Base-by-base conservation (phyloP, 345 rosid species). In the Eucalyptus tenuipes region DNA sequence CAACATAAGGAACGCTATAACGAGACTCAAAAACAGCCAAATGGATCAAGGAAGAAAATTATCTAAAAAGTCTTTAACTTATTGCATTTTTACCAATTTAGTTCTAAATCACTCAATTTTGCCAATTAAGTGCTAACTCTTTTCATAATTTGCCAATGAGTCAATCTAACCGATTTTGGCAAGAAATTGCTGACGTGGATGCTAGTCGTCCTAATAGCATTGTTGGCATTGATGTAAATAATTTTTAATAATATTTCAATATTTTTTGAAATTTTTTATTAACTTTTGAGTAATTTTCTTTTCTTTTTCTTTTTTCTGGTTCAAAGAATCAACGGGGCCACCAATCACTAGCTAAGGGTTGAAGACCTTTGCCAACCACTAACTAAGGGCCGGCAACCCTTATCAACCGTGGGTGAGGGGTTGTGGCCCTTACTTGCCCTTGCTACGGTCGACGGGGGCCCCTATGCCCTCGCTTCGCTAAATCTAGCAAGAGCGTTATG, bases 241-340 rank as follows among this genome's bases (percentile, higher is more conserved):
- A 55, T 24, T 55, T 55, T 24, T 55, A 55, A 24, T 55, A 55
- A 24, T 55, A 10, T 24, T 55, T 9, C 24, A 9, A 24, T 9
- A 9, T 3, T 22, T 22, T 53, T 55, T 2, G 0, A 24, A 20
- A 55, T 0, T 0, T 2, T 8, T 22, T 8, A 55, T 22, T 4
- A 22, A 24, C 5, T 55, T 22, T 55, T 55, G 13, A 55, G 29
- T 9, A 55, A 9, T 55, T 55, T 55, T 55, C 5, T 24, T 55
- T 55, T 22, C 1, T 22, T 20, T 55, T 24, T 55, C 1, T 22
- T 10, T 4, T 55, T 55, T n/a, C n/a, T 55, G 13, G 29, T 55
- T 55, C 29, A 55, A 55, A 24, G 27, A 24, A 24, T 1, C 1
- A 1, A 10, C 0, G 1, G 2, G 12, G 3, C 61, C 61, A 55